Percentiles rank a stretch among this genome's conserved stretches.
Conservation (phyloP, 116 monocot species). For the Phalaenopsis hybrid region DNA sequence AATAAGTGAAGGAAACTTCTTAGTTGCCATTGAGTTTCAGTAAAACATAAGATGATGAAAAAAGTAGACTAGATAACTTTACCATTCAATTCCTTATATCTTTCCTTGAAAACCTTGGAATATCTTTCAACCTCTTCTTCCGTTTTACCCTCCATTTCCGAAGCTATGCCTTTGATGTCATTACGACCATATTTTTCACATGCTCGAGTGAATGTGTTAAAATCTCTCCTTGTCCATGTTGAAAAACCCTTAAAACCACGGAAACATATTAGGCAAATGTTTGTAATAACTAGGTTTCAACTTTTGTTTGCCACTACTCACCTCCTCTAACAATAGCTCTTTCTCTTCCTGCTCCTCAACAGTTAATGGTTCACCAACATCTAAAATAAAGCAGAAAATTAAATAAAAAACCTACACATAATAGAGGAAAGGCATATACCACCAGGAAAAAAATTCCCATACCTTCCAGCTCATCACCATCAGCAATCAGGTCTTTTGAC, state of each 20-base stretch:
- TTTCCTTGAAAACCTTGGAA: slow-evolving; percentile 76
- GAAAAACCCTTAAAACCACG: slow-evolving; percentile 73
- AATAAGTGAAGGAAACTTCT: neutral
- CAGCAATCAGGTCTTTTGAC: slow-evolving; percentile 66
- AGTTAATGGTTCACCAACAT: slow-evolving; percentile 68
- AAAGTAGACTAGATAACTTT: neutral
- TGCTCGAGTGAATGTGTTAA: slow-evolving; percentile 88
- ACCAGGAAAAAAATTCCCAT: neutral
- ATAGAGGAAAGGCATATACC: neutral
- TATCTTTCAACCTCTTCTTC: slow-evolving; percentile 95
- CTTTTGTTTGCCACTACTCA: slow-evolving; percentile 11
- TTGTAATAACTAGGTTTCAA: neutral
- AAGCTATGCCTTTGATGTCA: slow-evolving; percentile 84
- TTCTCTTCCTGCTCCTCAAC: slow-evolving; percentile 91
- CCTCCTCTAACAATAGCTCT: slow-evolving; percentile 85
- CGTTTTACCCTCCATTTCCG: slow-evolving; percentile 90
- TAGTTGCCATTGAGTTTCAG: neutral
- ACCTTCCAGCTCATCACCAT: slow-evolving; percentile 85
- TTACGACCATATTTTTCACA: slow-evolving; percentile 95
- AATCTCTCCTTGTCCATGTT: slow-evolving; percentile 93
- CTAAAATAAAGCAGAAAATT: slow-evolving; percentile 30
- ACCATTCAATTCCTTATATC: slow-evolving; percentile 98
- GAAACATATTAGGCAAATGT: slow-evolving; percentile 5
- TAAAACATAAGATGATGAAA: slow-evolving; percentile 3
- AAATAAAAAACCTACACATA: neutral